Evolutionary conservation across 2,329 filamentous ascomycete species (phyloP).

Genomic region (Aspergillus pseudoglaucus): DNA sequence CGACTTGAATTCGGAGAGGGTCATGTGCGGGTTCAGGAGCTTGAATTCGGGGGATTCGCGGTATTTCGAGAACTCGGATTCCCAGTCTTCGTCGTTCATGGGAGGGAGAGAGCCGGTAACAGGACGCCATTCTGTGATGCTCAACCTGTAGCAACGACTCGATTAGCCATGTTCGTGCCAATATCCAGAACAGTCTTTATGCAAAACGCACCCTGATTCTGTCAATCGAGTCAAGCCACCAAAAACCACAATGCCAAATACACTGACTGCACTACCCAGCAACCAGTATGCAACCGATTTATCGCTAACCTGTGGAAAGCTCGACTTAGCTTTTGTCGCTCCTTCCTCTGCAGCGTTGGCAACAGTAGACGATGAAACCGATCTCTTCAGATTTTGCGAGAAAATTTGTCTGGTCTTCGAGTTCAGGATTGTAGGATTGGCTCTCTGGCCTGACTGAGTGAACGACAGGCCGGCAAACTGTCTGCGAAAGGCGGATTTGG

Average conservation of each 20-base stretch:
- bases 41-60: slow-evolving; percentile 87
- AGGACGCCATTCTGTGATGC: slow-evolving; percentile 97
- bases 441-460: slow-evolving; percentile 17
- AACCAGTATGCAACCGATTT: slow-evolving; percentile 88
- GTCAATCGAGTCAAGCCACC: slow-evolving; percentile 89
- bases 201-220: slow-evolving; percentile 72
- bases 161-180: slow-evolving; percentile 5
- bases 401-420: slow-evolving; percentile 23
- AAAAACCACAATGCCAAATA: slow-evolving; percentile 95
- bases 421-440: slow-evolving; percentile 19
- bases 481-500: slow-evolving; percentile 24
- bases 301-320: slow-evolving; percentile 57
- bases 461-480: slow-evolving; percentile 24
- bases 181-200: neutral
- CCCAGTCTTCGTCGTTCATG: slow-evolving; percentile 72
- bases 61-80: slow-evolving; percentile 89
- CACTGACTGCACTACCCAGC: slow-evolving; percentile 80
- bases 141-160: slow-evolving; percentile 54
- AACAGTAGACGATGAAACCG: slow-evolving; percentile 14
- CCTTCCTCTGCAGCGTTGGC: slow-evolving; percentile 16
- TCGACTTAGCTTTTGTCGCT: slow-evolving; percentile 25
- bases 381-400: slow-evolving; percentile 17
- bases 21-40: slow-evolving; percentile 89
- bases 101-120: slow-evolving; percentile 90
- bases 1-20: slow-evolving; percentile 86